phyloP scores from a whole-genome alignment of 352 stramenopile genomes.

The Pythium folliculosum region DNA sequence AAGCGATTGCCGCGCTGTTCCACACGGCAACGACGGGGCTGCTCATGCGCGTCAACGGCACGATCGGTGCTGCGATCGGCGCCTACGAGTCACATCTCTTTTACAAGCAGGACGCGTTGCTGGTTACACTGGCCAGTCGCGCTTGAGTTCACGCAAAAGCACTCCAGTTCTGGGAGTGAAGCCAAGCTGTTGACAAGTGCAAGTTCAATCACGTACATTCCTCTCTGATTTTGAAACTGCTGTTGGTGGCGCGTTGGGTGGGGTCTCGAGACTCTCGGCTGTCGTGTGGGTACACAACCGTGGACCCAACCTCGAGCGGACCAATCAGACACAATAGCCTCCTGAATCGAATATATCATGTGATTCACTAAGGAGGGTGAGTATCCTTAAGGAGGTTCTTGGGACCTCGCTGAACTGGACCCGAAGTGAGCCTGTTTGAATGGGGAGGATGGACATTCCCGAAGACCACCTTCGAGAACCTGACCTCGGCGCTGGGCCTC shows the following conservation, averaged over 20 bases:
- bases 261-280: too few relatives aligned
- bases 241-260: too few relatives aligned
- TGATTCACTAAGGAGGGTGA: background rate
- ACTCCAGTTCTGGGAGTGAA: background rate
- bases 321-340: constrained; percentile 3
- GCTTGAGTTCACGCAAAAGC: background rate
- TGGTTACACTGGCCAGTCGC: constrained; percentile 56
- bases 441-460: background rate
- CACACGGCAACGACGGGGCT: constrained; percentile 68
- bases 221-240: too few relatives aligned
- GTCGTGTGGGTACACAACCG: constrained; percentile 14
- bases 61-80: constrained; percentile 67
- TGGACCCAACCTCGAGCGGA: too few relatives aligned
- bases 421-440: background rate
- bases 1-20: constrained; percentile 78
- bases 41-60: constrained; percentile 83
- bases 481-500: background rate
- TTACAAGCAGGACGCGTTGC: constrained; percentile 73
- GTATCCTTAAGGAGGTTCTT: background rate
- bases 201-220: too few relatives aligned
- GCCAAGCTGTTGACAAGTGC: background rate
- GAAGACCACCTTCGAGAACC: background rate
- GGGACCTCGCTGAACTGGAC: background rate
- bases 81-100: constrained; percentile 61
- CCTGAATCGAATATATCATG: constrained; percentile 14